Conservation (phyloP, 768 basidiomycete species). For the Sarcodon sp. region DNA sequence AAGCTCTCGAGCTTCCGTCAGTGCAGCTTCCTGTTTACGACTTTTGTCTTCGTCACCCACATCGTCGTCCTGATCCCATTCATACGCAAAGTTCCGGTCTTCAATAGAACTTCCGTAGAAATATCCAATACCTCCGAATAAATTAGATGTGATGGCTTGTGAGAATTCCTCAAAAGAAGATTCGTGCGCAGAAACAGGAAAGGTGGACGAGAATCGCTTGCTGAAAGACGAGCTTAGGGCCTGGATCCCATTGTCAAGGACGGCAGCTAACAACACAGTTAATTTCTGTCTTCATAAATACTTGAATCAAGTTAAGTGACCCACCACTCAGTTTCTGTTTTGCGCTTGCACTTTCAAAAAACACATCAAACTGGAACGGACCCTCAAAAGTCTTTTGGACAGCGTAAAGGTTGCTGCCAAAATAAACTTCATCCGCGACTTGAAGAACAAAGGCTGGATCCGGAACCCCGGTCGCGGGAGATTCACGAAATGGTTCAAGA, state of each 20-base stretch:
- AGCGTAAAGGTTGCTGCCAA: constrained; percentile 70
- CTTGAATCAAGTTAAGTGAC: constrained; percentile 7
- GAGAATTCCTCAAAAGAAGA: constrained; percentile 53
- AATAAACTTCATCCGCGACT: constrained; percentile 60
- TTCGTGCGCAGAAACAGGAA: constrained; percentile 55
- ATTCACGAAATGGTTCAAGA: constrained; percentile 37
- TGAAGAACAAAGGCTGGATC: constrained; percentile 75
- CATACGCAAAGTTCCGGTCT: constrained; percentile 73
- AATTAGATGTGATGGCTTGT: constrained; percentile 79
- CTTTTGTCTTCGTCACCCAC: constrained; percentile 31
- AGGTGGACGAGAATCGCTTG: constrained; percentile 51
- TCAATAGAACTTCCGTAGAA: constrained; percentile 88
- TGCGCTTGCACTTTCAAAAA: constrained; percentile 68
- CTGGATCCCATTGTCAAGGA: constrained; percentile 57
- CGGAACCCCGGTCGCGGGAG: constrained; percentile 35
- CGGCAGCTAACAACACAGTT: constrained; percentile 30
- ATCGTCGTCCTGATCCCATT: constrained; percentile 75
- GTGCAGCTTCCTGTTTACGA: constrained; percentile 33
- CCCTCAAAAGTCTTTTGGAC: constrained; percentile 83
- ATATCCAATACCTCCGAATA: constrained; percentile 89
- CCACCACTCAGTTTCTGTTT: constrained; percentile 53
- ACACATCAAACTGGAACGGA: constrained; percentile 80
- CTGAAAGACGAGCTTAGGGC: constrained; percentile 49
- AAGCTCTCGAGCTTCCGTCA: constrained; percentile 66
- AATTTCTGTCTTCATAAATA: not conserved